Evolutionary conservation across 2,329 filamentous ascomycete genomes (phyloP).

Genomic region (Aspergillus piperis): DNA sequence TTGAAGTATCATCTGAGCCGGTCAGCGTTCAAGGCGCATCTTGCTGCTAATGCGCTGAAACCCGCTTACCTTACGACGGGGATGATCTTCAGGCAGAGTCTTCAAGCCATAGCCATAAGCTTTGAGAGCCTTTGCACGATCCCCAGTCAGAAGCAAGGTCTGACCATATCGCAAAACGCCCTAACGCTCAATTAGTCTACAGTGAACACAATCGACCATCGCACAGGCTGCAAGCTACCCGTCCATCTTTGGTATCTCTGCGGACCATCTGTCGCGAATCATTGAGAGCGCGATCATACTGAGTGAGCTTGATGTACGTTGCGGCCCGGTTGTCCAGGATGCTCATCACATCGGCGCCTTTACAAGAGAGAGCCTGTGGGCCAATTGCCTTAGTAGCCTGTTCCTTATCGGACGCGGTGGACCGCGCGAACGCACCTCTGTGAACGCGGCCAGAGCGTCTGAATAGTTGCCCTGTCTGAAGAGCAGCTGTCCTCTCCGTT

Average conservation of each 20-base stretch:
- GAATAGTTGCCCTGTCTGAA: constrained; percentile 48
- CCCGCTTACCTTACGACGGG: constrained; percentile 31
- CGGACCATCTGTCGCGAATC: constrained; percentile 62
- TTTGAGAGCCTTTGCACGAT: constrained; percentile 54
- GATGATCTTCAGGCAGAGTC: constrained; percentile 47
- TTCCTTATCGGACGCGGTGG: constrained; percentile 15
- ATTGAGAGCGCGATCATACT: constrained; percentile 54
- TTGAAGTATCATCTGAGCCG: constrained; percentile 35
- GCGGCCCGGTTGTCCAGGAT: constrained; percentile 60
- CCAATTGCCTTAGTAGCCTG: constrained; percentile 4
- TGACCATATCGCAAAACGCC: constrained; percentile 61
- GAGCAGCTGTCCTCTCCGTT: constrained; percentile 44
- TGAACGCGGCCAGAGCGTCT: constrained; percentile 46
- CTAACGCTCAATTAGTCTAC: constrained; percentile 24
- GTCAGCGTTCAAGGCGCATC: not conserved
- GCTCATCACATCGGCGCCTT: constrained; percentile 35
- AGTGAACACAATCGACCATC: not conserved
- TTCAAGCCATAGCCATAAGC: constrained; percentile 62
- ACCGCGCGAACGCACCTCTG: constrained; percentile 33
- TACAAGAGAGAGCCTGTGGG: constrained; percentile 40
- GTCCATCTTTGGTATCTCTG: constrained; percentile 51
- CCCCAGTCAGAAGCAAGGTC: constrained; percentile 49
- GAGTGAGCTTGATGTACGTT: constrained; percentile 54
- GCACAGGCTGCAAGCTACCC: constrained; percentile 34
- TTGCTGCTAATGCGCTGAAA: not conserved